A percentile compares a stretch with the other conserved stretches of the same genome.
Conservation (phyloP, 164 flowering plant genomes). For the Vitis vinifera region DNA sequence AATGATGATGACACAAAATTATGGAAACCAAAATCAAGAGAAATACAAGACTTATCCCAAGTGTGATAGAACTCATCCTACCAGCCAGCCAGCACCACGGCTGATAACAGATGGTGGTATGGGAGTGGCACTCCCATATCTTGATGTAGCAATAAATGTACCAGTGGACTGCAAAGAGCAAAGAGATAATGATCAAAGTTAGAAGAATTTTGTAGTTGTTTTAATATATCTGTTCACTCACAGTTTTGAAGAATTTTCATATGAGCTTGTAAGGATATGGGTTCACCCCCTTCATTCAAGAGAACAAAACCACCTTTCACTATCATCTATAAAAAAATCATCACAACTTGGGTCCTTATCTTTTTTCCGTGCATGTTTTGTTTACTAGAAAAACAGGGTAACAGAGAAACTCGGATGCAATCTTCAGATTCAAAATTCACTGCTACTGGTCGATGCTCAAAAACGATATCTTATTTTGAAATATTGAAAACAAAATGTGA, state of each 20-base stretch:
- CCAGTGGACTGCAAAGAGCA: conserved; percentile 66
- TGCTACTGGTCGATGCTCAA: not conserved
- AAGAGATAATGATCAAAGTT: not conserved
- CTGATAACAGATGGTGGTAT: conserved; percentile 75
- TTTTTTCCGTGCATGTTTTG: not conserved
- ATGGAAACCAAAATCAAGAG: not conserved
- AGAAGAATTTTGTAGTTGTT: not conserved
- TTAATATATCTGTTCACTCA: not conserved
- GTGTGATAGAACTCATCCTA: conserved; percentile 10
- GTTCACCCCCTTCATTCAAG: no score
- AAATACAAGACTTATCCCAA: not conserved
- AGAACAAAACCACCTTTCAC: no score
- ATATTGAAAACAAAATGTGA: not conserved
- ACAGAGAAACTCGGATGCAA: not conserved
- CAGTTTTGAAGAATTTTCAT: not conserved
- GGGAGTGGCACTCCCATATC: conserved; percentile 80
- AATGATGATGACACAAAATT: not conserved
- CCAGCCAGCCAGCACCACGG: conserved; percentile 88
- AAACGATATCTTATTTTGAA: not conserved
- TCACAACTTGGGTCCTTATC: not conserved
- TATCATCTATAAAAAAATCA: not conserved
- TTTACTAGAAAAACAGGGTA: not conserved
- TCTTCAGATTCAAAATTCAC: not conserved
- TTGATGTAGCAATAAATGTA: conserved; percentile 55
- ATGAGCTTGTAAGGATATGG: no score